phyloP scores from a whole-genome alignment of 2,329 filamentous ascomycete species.

The Phaeoacremonium minimum region DNA sequence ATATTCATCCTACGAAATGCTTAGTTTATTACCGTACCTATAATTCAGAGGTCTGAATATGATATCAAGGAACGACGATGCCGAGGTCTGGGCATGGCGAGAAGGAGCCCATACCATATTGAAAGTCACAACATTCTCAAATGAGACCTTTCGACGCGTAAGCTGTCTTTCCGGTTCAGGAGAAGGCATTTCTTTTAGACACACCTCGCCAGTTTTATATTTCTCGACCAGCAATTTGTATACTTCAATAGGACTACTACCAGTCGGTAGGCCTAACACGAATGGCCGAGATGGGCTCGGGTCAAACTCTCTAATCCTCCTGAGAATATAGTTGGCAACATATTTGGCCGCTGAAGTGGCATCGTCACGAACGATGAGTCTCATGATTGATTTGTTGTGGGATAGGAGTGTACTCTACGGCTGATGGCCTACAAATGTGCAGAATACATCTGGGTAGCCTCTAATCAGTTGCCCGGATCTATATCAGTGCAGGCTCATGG shows the following conservation, averaged over 20 bases:
- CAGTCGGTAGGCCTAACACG: constrained; percentile 69
- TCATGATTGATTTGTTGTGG: too few relatives aligned
- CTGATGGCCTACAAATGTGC: too few relatives aligned
- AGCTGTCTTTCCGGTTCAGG: too few relatives aligned
- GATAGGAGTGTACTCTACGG: too few relatives aligned
- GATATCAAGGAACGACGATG: too few relatives aligned
- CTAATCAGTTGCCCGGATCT: too few relatives aligned
- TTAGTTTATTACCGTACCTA: too few relatives aligned
- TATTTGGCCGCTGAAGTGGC: background rate
- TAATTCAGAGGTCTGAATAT: too few relatives aligned
- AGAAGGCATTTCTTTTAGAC: background rate
- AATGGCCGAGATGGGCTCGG: constrained; percentile 63
- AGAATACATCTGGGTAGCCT: too few relatives aligned
- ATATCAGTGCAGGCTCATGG: too few relatives aligned
- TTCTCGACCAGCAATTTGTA: constrained; percentile 64
- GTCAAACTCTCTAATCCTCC: constrained; percentile 64
- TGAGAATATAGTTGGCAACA: constrained; percentile 70
- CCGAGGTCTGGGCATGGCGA: too few relatives aligned
- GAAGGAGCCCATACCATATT: constrained; percentile 27
- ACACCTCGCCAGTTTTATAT: constrained; percentile 50
- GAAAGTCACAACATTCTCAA: constrained; percentile 72
- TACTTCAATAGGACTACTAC: constrained; percentile 65
- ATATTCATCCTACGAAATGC: constrained; percentile 84
- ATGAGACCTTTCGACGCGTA: constrained; percentile 23
- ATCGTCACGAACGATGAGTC: background rate